Conservation (phyloP, 192 early-diverging fungal genomes). For the Lunasporangiospora selenospora region DNA sequence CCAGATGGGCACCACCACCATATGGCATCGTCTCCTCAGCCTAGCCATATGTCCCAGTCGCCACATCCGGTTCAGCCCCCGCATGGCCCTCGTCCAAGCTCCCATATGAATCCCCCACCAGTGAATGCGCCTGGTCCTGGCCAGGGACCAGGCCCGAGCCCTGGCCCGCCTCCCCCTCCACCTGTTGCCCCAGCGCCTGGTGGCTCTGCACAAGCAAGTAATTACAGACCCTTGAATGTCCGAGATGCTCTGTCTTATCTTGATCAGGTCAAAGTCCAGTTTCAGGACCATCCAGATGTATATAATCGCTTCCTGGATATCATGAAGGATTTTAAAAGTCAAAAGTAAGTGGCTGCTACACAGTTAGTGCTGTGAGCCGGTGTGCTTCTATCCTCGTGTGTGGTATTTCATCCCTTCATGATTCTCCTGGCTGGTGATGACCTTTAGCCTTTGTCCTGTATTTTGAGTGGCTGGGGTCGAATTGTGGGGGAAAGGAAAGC, state of each 20-base stretch:
- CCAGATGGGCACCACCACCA: slow-evolving; percentile 35
- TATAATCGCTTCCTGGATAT: slow-evolving; percentile 99
- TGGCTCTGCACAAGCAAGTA: slow-evolving; percentile 24
- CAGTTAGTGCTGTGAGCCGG: too few relatives aligned
- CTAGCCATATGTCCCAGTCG: slow-evolving; percentile 34
- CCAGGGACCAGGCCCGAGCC: slow-evolving; percentile 10
- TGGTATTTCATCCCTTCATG: too few relatives aligned
- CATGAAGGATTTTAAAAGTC: slow-evolving; percentile 99
- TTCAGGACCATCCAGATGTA: slow-evolving; percentile 91
- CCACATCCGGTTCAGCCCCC: slow-evolving; percentile 38
- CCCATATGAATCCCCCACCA: slow-evolving; percentile 44
- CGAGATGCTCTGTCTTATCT: slow-evolving; percentile 96
- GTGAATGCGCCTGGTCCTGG: slow-evolving; percentile 8
- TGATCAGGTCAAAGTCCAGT: slow-evolving; percentile 94
- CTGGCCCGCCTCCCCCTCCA: slow-evolving; percentile 26
- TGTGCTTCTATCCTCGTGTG: too few relatives aligned
- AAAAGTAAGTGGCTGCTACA: slow-evolving; percentile 79
- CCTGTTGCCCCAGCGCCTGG: slow-evolving; percentile 23
- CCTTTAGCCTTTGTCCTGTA: too few relatives aligned
- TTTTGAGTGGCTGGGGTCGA: too few relatives aligned
- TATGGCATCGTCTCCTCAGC: slow-evolving; percentile 41
- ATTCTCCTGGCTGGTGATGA: too few relatives aligned
- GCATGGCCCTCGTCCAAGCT: slow-evolving; percentile 23
- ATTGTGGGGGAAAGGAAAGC: too few relatives aligned
- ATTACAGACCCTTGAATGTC: slow-evolving; percentile 78